Conservation (phyloP, 352 stramenopile genomes). For the Phytophthora brassicae region DNA sequence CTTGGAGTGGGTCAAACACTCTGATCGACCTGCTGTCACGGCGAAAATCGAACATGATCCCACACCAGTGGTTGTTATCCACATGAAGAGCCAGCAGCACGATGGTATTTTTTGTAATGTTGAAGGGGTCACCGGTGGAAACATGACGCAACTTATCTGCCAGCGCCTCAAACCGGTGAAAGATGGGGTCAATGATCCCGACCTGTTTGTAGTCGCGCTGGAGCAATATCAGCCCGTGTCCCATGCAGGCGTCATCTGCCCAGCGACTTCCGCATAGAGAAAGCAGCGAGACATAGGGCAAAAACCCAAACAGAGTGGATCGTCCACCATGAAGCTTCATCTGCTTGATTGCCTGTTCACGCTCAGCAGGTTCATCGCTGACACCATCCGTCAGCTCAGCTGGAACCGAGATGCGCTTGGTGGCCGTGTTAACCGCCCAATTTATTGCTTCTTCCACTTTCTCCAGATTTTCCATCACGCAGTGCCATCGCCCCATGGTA, state of each 20-base stretch:
- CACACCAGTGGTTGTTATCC: slow-evolving; percentile 10
- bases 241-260: slow-evolving; percentile 1
- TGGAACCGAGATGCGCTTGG: neutral
- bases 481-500: neutral
- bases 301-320: neutral
- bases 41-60: neutral
- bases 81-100: no score
- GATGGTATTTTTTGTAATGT: no score
- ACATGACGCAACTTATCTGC: no score
- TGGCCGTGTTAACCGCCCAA: slow-evolving; percentile 2
- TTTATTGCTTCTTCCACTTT: neutral
- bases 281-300: neutral
- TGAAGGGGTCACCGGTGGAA: no score
- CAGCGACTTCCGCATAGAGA: neutral
- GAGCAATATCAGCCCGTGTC: neutral
- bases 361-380: neutral
- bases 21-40: neutral
- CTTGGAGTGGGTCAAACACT: slow-evolving; percentile 8
- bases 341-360: neutral
- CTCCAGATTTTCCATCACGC: neutral
- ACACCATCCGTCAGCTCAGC: slow-evolving; percentile 1
- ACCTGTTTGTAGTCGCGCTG: neutral
- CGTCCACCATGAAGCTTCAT: neutral
- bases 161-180: no score
- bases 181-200: neutral